Evolutionary conservation across 1,284 basidiomycete genomes (phyloP).

Genomic region (Pseudozyma hubeiensis): DNA sequence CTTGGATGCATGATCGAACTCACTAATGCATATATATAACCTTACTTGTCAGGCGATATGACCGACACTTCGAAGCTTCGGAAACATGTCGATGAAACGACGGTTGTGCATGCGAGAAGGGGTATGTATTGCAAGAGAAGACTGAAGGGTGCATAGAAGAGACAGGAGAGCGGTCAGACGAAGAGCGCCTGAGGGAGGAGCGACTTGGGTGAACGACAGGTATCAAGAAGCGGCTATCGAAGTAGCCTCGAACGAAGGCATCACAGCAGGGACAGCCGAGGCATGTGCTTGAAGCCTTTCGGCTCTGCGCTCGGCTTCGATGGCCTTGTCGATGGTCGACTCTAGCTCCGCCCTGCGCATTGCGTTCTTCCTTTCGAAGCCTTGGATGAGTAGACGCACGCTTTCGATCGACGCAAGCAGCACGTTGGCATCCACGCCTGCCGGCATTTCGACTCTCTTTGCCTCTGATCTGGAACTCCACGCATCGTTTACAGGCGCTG

Average conservation of each 20-base stretch:
- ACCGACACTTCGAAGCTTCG: no score
- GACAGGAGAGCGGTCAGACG: neutral
- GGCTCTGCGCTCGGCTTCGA: constrained; percentile 37
- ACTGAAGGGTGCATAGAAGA: neutral
- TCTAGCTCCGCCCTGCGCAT: constrained; percentile 48
- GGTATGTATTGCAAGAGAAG: constrained; percentile 10
- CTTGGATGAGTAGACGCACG: constrained; percentile 45
- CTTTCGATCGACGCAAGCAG: constrained; percentile 52
- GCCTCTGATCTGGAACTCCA: neutral
- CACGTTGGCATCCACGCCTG: constrained; percentile 29
- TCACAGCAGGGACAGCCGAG: neutral
- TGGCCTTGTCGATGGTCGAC: constrained; percentile 36
- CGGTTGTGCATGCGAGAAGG: neutral
- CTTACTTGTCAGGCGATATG: no score
- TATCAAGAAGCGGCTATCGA: constrained; percentile 2
- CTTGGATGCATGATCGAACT: constrained; percentile 1
- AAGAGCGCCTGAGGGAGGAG: neutral
- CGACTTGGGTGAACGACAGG: neutral
- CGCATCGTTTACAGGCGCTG: no score
- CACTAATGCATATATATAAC: no score
- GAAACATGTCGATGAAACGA: no score
- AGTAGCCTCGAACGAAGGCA: constrained; percentile 1
- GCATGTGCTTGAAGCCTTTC: constrained; percentile 22
- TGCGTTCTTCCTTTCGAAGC: constrained; percentile 50
- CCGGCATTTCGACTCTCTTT: constrained; percentile 1